Conservation (phyloP, 352 stramenopile species). For the Lagenidium giganteum region DNA sequence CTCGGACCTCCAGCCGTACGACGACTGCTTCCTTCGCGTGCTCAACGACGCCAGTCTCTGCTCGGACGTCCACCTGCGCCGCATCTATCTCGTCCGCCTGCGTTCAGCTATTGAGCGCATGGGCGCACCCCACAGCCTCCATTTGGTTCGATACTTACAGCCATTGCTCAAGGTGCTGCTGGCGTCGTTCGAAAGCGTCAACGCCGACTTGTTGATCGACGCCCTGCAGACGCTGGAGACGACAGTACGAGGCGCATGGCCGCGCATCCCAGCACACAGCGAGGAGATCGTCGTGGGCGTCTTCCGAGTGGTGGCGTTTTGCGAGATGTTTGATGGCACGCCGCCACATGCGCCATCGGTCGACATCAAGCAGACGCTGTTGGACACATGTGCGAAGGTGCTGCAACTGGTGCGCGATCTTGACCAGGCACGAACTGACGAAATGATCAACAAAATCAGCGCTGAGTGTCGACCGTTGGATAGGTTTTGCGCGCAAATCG, state of each 20-base stretch:
- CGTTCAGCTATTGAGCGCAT: conserved; percentile 29
- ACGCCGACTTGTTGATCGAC: conserved; percentile 33
- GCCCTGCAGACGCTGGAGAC: conserved; percentile 38
- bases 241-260: conserved; percentile 44
- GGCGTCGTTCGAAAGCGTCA: conserved; percentile 46
- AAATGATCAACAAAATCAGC: no score
- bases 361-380: conserved; percentile 1
- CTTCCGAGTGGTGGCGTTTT: conserved; percentile 52
- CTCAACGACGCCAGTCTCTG: conserved; percentile 45
- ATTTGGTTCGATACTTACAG: conserved; percentile 57
- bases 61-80: conserved; percentile 40
- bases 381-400: not conserved
- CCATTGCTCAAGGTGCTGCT: conserved; percentile 56
- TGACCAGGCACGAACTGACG: no score
- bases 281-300: conserved; percentile 55
- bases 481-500: no score
- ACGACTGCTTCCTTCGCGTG: conserved; percentile 52
- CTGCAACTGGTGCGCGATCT: no score
- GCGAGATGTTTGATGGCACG: conserved; percentile 34
- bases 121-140: conserved; percentile 49
- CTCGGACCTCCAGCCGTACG: conserved; percentile 36
- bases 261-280: conserved; percentile 38
- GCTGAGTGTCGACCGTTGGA: no score
- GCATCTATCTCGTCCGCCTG: conserved; percentile 34
- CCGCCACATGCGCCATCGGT: conserved; percentile 12